Conservation (phyloP, 345 rosid genomes). For the Cochlearia excelsa region DNA sequence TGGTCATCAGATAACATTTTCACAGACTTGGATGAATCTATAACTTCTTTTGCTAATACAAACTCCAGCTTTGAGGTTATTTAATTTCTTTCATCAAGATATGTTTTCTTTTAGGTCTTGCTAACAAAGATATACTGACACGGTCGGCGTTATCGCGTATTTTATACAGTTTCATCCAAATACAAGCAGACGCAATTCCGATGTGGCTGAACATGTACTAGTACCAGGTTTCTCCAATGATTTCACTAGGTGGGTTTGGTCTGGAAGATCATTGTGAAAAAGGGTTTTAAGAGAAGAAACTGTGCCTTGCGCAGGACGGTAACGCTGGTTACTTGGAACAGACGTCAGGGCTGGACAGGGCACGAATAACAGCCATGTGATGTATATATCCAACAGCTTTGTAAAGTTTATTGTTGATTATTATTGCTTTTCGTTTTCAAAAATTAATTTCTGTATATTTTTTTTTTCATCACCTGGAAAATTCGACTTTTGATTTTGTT, state of each 20-base stretch:
- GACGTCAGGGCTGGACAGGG: slow-evolving; percentile 13
- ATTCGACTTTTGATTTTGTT: too few relatives aligned
- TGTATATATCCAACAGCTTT: too few relatives aligned
- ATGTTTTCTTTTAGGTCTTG: not conserved
- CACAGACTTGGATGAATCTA: slow-evolving; percentile 35
- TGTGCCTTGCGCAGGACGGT: slow-evolving; percentile 23
- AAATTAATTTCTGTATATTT: too few relatives aligned
- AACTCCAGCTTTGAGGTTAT: slow-evolving; percentile 22
- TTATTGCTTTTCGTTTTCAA: too few relatives aligned
- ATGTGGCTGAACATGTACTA: not conserved
- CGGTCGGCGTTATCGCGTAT: not conserved
- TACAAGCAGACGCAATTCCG: not conserved
- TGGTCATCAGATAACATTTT: slow-evolving; percentile 35
- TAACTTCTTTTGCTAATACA: slow-evolving; percentile 27
- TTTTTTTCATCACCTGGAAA: too few relatives aligned
- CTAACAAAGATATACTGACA: slow-evolving; percentile 22
- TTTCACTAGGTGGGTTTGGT: slow-evolving; percentile 31
- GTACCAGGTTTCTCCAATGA: slow-evolving; percentile 32
- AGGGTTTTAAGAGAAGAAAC: slow-evolving; percentile 4
- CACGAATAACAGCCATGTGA: not conserved
- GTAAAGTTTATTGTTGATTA: too few relatives aligned
- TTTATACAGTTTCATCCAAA: slow-evolving; percentile 5
- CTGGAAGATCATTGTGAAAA: slow-evolving; percentile 19
- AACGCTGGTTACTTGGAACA: slow-evolving; percentile 16
- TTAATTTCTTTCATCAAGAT: not conserved